These are phyloP conservation scores for Seiridium cupressi DNA, from an alignment of 2,329 filamentous ascomycete species.

Conservation along the genomic window DNA sequence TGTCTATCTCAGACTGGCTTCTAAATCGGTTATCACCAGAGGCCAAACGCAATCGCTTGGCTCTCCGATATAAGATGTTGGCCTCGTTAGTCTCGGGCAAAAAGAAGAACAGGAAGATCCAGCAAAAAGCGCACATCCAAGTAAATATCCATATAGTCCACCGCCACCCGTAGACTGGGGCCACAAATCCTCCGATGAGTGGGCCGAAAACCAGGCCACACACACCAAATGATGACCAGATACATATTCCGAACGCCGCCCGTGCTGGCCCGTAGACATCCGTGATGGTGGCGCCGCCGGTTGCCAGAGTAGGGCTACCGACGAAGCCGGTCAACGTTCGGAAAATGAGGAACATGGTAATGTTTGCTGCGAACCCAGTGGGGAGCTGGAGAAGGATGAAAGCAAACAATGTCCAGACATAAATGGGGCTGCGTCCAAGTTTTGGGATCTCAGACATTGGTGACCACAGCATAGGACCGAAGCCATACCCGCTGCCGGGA, in stretches of 20 bases:
- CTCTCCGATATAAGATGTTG: background rate
- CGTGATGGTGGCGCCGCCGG: slow-evolving; percentile 17
- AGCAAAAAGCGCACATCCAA: background rate
- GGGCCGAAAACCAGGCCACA: background rate
- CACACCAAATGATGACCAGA: slow-evolving; percentile 13
- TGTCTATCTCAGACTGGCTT: background rate
- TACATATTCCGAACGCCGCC: slow-evolving; percentile 14
- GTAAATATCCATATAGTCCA: slow-evolving; percentile 1
- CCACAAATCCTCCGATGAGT: background rate
- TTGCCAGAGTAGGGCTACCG: slow-evolving; percentile 19
- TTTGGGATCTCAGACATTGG: slow-evolving; percentile 48
- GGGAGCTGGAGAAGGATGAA: slow-evolving; percentile 49
- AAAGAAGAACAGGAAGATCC: background rate
- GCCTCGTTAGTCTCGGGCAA: background rate
- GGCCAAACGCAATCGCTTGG: background rate
- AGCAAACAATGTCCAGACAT: slow-evolving; percentile 43
- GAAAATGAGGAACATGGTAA: slow-evolving; percentile 50
- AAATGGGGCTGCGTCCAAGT: slow-evolving; percentile 47
- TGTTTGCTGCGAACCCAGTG: slow-evolving; percentile 44
- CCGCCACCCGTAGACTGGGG: background rate
- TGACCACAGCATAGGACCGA: slow-evolving; percentile 42
- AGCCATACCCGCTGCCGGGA: slow-evolving; percentile 43
- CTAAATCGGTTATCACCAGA: background rate
- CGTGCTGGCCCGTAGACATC: slow-evolving; percentile 19
- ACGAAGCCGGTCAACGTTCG: slow-evolving; percentile 52